Evolutionary conservation across 2,329 filamentous ascomycete genomes (phyloP).

Genomic region (Neonectria coccinea): DNA sequence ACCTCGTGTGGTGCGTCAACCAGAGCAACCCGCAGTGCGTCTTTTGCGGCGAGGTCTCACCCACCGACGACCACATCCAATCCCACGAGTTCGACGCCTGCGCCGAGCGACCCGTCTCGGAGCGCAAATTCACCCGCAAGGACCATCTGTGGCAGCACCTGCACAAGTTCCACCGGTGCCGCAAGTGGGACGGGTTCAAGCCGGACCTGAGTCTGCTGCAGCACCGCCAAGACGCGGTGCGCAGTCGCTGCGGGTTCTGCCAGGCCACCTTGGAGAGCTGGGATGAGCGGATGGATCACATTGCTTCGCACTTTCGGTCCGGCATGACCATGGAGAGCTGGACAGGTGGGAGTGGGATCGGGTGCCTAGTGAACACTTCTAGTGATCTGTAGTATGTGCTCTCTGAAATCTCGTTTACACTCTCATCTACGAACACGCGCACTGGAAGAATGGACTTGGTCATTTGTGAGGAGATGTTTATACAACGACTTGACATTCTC

Average conservation of each 20-base stretch:
- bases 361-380: too few relatives aligned
- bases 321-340: slow-evolving; percentile 48
- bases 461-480: too few relatives aligned
- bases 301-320: slow-evolving; percentile 46
- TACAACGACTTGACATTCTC: too few relatives aligned
- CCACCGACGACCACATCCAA: slow-evolving; percentile 51
- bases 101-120: slow-evolving; percentile 57
- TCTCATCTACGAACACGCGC: too few relatives aligned
- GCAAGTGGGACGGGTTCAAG: slow-evolving; percentile 63
- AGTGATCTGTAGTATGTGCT: too few relatives aligned
- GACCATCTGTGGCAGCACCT: slow-evolving; percentile 57
- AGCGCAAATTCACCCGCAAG: slow-evolving; percentile 58
- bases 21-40: slow-evolving; percentile 56
- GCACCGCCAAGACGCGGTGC: slow-evolving; percentile 44
- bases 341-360: slow-evolving; percentile 40
- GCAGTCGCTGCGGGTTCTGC: slow-evolving; percentile 49
- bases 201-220: slow-evolving; percentile 51
- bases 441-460: too few relatives aligned
- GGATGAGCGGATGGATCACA: slow-evolving; percentile 46
- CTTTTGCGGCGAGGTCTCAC: slow-evolving; percentile 52
- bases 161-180: slow-evolving; percentile 59
- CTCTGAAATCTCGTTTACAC: too few relatives aligned
- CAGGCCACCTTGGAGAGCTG: slow-evolving; percentile 42
- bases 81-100: slow-evolving; percentile 61
- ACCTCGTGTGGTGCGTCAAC: slow-evolving; percentile 62